Evolutionary conservation across 306 rosid species (phyloP).

Genomic region (Rosa chinensis): DNA sequence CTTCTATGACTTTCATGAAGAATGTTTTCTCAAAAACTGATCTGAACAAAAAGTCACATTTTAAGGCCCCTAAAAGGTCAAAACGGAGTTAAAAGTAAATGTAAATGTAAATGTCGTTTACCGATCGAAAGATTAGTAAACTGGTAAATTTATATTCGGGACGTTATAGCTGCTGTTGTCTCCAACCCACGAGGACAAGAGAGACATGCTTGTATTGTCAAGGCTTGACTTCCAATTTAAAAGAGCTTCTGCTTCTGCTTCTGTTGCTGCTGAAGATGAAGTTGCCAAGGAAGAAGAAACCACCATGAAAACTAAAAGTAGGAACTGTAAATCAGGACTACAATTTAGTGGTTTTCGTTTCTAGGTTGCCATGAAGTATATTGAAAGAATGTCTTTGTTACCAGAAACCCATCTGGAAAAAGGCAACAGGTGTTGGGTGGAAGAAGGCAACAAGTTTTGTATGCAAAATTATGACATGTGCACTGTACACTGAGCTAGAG

Average conservation of each 20-base stretch:
- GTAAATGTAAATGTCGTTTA: too few relatives aligned
- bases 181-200: conserved; percentile 29
- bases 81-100: too few relatives aligned
- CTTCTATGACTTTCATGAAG: too few relatives aligned
- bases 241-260: conserved; percentile 23
- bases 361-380: conserved; percentile 6
- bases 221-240: conserved; percentile 28
- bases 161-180: background rate
- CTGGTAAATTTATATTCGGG: too few relatives aligned
- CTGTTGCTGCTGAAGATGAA: background rate
- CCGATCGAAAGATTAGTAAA: too few relatives aligned
- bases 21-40: too few relatives aligned
- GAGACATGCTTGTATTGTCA: background rate
- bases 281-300: conserved; percentile 5
- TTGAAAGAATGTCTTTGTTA: background rate
- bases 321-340: background rate
- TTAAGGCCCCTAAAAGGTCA: too few relatives aligned
- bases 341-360: background rate
- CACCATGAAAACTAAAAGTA: background rate
- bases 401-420: background rate
- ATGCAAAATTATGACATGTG: too few relatives aligned
- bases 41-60: too few relatives aligned
- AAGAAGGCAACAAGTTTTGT: background rate
- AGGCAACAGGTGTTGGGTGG: too few relatives aligned
- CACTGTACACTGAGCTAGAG: conserved; percentile 5